Evolutionary conservation across 192 early-diverging fungal genomes (phyloP).

Genomic region (Linnemannia hyalina): DNA sequence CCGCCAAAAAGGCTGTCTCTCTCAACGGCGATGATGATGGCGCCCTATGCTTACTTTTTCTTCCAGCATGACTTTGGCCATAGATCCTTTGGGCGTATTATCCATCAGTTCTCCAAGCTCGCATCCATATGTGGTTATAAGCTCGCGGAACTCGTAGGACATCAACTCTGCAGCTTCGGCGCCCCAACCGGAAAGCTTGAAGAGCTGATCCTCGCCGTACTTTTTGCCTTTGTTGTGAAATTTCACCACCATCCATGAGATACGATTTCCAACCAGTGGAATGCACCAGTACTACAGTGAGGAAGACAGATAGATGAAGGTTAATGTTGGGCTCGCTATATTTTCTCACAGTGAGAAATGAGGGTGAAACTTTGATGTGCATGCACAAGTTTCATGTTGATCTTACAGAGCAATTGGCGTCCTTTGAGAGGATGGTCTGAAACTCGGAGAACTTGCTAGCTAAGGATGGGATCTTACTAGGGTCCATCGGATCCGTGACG

Average conservation of each 20-base stretch:
- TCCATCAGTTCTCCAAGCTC: conserved; percentile 28
- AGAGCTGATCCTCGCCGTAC: conserved; percentile 16
- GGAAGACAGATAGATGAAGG: not conserved
- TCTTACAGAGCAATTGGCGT: conserved; percentile 26
- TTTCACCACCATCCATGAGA: conserved; percentile 35
- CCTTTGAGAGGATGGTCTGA: conserved; percentile 37
- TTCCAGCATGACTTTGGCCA: conserved; percentile 43
- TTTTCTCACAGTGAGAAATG: not conserved
- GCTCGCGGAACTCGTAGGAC: conserved; percentile 14
- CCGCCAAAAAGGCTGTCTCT: not conserved
- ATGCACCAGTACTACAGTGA: conserved; percentile 31
- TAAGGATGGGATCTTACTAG: not conserved
- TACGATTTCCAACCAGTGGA: conserved; percentile 21
- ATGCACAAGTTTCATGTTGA: not conserved
- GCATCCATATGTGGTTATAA: conserved; percentile 11
- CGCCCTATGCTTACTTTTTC: conserved; percentile 18
- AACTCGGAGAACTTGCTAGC: conserved; percentile 36
- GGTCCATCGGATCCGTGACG: conserved; percentile 36
- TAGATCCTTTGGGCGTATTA: conserved; percentile 23
- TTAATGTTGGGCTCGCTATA: not conserved
- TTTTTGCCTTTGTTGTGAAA: conserved; percentile 18
- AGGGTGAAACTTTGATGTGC: not conserved
- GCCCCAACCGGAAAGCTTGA: conserved; percentile 39
- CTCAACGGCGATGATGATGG: no score
- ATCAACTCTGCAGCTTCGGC: conserved; percentile 25